A percentile compares a stretch with the other conserved stretches of the same genome.
phyloP scores from a whole-genome alignment of 2,329 filamentous ascomycete genomes.

The Monascus ruber region DNA sequence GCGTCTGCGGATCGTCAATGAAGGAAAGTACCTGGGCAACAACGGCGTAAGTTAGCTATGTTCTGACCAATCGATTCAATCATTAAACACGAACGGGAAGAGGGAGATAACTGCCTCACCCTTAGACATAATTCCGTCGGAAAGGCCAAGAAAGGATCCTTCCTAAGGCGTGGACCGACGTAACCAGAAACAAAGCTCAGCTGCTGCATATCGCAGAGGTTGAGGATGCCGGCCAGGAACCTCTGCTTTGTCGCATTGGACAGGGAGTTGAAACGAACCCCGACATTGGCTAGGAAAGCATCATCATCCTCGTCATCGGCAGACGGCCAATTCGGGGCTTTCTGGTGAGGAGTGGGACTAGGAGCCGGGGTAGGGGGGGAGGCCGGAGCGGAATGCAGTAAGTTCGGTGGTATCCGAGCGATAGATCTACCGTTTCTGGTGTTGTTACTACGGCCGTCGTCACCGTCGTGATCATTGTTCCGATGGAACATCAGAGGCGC shows the following conservation, averaged over 20 bases:
- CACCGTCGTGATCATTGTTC: slow-evolving; percentile 2
- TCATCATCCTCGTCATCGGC: slow-evolving; percentile 62
- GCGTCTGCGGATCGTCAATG: slow-evolving; percentile 89
- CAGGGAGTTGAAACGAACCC: slow-evolving; percentile 68
- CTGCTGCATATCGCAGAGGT: slow-evolving; percentile 88
- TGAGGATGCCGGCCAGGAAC: slow-evolving; percentile 76
- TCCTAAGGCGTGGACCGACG: slow-evolving; percentile 85
- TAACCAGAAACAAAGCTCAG: slow-evolving; percentile 94
- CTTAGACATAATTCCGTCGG: slow-evolving; percentile 87
- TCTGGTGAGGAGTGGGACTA: slow-evolving; percentile 52
- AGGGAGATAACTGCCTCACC: slow-evolving; percentile 41
- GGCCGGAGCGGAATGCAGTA: slow-evolving; percentile 53
- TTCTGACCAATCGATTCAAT: no score
- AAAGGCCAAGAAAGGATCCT: slow-evolving; percentile 85
- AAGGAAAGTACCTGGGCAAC: slow-evolving; percentile 70
- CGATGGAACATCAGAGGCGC: slow-evolving; percentile 36
- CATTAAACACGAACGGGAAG: background rate
- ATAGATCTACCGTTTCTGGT: slow-evolving; percentile 27
- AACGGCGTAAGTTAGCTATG: background rate
- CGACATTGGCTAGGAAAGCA: slow-evolving; percentile 65
- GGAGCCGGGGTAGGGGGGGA: slow-evolving; percentile 58
- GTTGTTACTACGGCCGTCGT: slow-evolving; percentile 8
- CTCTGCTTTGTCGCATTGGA: slow-evolving; percentile 65
- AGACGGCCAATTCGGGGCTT: slow-evolving; percentile 40
- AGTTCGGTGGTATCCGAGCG: slow-evolving; percentile 45